These are phyloP conservation scores for Mycena leptocephala DNA, from an alignment of 768 basidiomycete species.

Conservation along the genomic window DNA sequence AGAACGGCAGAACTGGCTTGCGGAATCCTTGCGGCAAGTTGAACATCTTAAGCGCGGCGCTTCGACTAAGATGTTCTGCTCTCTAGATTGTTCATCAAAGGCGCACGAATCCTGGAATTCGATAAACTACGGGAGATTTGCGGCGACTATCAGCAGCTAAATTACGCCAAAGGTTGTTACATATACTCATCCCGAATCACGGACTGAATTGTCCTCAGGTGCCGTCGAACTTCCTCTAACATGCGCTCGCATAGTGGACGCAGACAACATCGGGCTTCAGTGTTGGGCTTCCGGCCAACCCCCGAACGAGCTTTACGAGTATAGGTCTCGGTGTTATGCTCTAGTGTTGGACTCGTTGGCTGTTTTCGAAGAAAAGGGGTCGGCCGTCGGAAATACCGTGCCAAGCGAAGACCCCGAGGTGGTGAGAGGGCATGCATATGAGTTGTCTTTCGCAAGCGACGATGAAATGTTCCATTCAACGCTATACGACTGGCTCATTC, in stretches of 20 bases:
- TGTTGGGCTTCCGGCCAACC: slow-evolving; percentile 80
- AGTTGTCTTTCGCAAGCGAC: slow-evolving; percentile 85
- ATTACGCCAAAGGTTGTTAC: slow-evolving; percentile 84
- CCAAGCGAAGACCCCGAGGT: slow-evolving; percentile 72
- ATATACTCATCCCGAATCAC: neutral
- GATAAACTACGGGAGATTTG: slow-evolving; percentile 90
- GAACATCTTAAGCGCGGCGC: neutral
- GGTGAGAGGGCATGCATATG: slow-evolving; percentile 89
- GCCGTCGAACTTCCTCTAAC: slow-evolving; percentile 88
- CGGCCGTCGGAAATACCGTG: slow-evolving; percentile 40
- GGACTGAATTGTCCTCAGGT: slow-evolving; percentile 60
- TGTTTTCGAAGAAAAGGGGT: slow-evolving; percentile 79
- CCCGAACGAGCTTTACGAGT: slow-evolving; percentile 71
- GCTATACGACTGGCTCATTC: slow-evolving; percentile 95
- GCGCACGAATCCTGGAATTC: slow-evolving; percentile 87
- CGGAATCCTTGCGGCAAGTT: slow-evolving; percentile 88
- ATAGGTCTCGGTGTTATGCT: slow-evolving; percentile 84
- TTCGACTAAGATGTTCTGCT: slow-evolving; percentile 9
- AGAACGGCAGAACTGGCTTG: slow-evolving; percentile 86
- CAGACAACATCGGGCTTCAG: slow-evolving; percentile 81
- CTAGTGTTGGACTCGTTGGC: slow-evolving; percentile 87
- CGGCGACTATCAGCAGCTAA: slow-evolving; percentile 90
- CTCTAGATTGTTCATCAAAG: slow-evolving; percentile 88
- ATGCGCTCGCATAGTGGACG: slow-evolving; percentile 87
- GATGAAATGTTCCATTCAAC: slow-evolving; percentile 97